Evolutionary conservation across 176 grass and related monocot genomes (phyloP).

Genomic region (Carex pumila): DNA sequence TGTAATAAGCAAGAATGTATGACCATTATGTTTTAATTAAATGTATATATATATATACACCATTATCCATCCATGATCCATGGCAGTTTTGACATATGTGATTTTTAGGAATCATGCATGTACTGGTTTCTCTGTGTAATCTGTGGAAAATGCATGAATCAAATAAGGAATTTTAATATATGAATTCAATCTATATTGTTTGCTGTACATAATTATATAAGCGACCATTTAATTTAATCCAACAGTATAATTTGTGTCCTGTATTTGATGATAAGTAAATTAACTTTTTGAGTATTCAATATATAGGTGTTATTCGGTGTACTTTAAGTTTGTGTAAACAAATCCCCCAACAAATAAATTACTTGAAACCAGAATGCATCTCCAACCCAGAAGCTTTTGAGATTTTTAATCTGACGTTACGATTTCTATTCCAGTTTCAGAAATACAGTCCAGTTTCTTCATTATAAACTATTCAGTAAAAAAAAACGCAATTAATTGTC

Average conservation of each 20-base stretch:
- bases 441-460: no score
- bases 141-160: background rate
- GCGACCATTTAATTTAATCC: background rate
- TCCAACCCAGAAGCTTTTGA: no score
- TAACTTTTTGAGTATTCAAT: no score
- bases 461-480: no score
- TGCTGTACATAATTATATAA: background rate
- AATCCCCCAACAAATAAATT: background rate
- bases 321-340: background rate
- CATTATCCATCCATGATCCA: background rate
- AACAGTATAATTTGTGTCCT: background rate
- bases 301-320: background rate
- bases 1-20: no score
- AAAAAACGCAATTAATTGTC: background rate
- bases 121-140: background rate
- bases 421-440: background rate
- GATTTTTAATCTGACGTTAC: no score
- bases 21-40: no score
- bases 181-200: background rate
- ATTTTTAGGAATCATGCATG: background rate
- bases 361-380: background rate
- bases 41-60: background rate
- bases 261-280: no score
- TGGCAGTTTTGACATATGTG: background rate
- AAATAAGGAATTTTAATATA: background rate